Evolutionary conservation across 345 rosid genomes (phyloP), one percentile per base, ranked within the genome.

Genomic region (Citrus glauca): DNA sequence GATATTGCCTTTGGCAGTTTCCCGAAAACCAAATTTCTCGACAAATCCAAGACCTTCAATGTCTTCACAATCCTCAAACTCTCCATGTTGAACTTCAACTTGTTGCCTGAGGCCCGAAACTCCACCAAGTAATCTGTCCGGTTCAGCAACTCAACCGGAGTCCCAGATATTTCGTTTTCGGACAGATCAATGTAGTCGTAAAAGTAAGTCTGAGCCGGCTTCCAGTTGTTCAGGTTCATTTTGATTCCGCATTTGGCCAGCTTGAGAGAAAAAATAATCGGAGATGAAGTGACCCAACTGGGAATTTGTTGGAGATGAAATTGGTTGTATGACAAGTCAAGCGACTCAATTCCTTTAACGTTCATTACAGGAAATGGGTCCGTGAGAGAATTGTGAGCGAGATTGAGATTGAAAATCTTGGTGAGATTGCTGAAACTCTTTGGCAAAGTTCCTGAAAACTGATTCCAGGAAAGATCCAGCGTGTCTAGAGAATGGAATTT

Each of bases 371-470:
- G 98, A 77, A 94, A 94, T 8, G 94, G 97, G 82, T 88, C 97
- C 1, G 62, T 77, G 53, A 92, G 82, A 40, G 79, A 80, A 81
- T 92, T 94, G 62, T 80, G 88, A 5, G 97, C 85, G 61, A 94
- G 94, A 69, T 92, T 86, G 50, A 94, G 91, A 69, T 89, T 92
- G 88, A 92, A 92, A 4, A 92, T 90, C 74, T 92, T 94, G n/a
- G 94, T 92, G 2, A 94, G 86, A 72, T 92, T 92, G 11, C 81
- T 82, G 66, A 94, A 88, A 73, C 71, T 90, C 69, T 84, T 87
- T 1, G 97, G 97, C 7, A 94, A 84, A 0, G 78, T 73, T 20
- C 94, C 94, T 0, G 85, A 16, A 65, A 87, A 83, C 1, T 55
- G 80, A 22, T 92, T 92, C 84, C 82, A 71, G 1, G 97, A 91